phyloP scores from a whole-genome alignment of 345 rosid genomes.

The Citrus medica region DNA sequence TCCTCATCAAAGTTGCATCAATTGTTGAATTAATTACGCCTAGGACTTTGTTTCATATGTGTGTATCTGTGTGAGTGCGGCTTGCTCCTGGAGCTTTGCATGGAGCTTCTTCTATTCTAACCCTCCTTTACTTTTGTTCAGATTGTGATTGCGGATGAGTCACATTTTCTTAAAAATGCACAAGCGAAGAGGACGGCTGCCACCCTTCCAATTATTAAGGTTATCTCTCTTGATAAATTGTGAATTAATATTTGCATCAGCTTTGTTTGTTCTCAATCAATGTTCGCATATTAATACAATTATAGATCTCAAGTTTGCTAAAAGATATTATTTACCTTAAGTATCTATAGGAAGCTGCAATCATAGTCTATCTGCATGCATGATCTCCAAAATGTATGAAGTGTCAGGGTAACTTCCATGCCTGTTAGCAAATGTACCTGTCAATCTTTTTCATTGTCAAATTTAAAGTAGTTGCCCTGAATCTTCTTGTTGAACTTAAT shows the following conservation, averaged over 20 bases:
- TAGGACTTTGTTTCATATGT: not conserved
- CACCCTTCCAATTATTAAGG: conserved; percentile 90
- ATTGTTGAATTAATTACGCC: not conserved
- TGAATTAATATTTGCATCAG: conserved; percentile 6
- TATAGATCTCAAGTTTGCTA: not conserved
- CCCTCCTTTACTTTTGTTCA: conserved; percentile 30
- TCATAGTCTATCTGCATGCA: conserved; percentile 1
- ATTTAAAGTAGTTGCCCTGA: not conserved
- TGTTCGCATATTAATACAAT: not conserved
- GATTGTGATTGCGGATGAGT: conserved; percentile 98
- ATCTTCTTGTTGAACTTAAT: not conserved
- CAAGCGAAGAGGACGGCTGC: conserved; percentile 92
- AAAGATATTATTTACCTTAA: not conserved
- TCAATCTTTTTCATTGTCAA: not conserved
- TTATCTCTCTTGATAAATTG: conserved; percentile 20
- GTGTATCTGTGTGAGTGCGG: not conserved
- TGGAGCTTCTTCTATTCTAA: conserved; percentile 16
- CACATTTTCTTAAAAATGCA: conserved; percentile 91
- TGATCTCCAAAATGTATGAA: conserved; percentile 3
- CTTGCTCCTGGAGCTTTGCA: not conserved
- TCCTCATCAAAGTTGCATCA: not conserved
- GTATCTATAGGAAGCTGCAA: not conserved
- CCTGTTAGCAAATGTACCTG: not conserved
- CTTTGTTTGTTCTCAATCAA: not conserved
- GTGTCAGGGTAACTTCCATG: not conserved